Evolutionary conservation across 1,139 yeast species (phyloP), one percentile per base, ranked within the genome.

Genomic region (Hyphopichia fennica): DNA sequence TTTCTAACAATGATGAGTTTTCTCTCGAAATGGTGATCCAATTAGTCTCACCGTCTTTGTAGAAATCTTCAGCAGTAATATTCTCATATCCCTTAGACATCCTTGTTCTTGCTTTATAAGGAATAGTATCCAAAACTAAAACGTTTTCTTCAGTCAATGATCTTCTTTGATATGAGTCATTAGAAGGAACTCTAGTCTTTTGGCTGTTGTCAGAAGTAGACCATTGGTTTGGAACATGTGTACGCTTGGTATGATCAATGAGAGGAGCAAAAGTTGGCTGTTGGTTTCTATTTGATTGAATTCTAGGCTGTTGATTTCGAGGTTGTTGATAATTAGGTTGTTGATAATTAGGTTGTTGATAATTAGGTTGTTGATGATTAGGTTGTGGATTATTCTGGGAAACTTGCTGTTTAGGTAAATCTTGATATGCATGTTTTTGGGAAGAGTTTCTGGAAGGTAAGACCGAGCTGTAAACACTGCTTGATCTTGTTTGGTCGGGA

Each of bases 11-110:
- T 8, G 60, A 54, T 9, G 48, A 47, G 38, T 59, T 58, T 25
- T 63, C 68, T 28, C 63, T 47, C 11, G 60, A 49, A 13, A 64
- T 48, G 4, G 56, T 35, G 5, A 62, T 56, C 77, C 77, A 72
- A 45, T 72, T 72, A 6, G 67, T 57, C 41, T 62, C 67, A 1
- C 67, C 67, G 38, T 68, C 74, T 15, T 50, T 51, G 37, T 57
- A 57, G 40, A 62, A 55, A 28, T 57, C 61, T 27, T 54, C 49
- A 6, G 28, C 20, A 7, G 11, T 15, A 14, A 32, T 19, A 18
- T 28, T 34, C 7, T 33, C 40, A n/a, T 34, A 34, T 7, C 31
- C 39, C 15, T 13, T 19, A 14, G 20, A 15, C 22, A 18, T 23
- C 10, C 15, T 32, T 7, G 36, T 2, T 17, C 34, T 40, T 30